Base-by-base conservation (phyloP, 306 rosid species). In the Astragalus membranaceus region DNA sequence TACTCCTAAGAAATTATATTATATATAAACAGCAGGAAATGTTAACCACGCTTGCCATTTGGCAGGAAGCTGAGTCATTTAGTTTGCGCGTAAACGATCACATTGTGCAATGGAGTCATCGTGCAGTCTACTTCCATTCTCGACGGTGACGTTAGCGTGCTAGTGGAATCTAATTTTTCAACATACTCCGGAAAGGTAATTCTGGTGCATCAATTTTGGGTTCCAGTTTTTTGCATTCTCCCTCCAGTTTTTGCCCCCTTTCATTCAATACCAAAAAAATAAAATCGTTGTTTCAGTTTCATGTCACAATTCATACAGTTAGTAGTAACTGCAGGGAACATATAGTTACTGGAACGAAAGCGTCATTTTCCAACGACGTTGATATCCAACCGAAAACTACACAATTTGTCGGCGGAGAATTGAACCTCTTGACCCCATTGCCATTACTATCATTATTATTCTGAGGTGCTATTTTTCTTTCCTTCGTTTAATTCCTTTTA, bases 401-500 rank as follows among this genome's bases (percentile, higher is more conserved):
- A 11, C 64, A 56, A 29, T 6, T 5, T 80, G 74, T 52, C 46
- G 56, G 76, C 26, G 74, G 10, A 6, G 42, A 13, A 52, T 36
- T 61, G 53, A 61, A 37, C 33, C 78, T 72, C 36, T 58, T 50
- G 50, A 32, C 72, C 77, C 85, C 79, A 36, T 80, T 75, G 48
- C 43, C 82, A 36, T 80, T 75, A 41, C 49, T 78, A 46, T 75
- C 57, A 52, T 9, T 29, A 29, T 9, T 52, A 59, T 56, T 66
- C 49, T 37, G 2, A 52, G 43, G 52, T 51, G 4, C 7, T 5
- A 42, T 9, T 41, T 57, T 47, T 53, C 5, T 36, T 6, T 16
- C 13, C 61, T 42, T 66, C 30, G 10, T 56, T 14, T 4, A 75
- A 33, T 76, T 65, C 62, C 61, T 42, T 56, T 14, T 4, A 75